phyloP scores from a whole-genome alignment of 495 filamentous ascomycete species.

The Tuber umbilicatum region DNA sequence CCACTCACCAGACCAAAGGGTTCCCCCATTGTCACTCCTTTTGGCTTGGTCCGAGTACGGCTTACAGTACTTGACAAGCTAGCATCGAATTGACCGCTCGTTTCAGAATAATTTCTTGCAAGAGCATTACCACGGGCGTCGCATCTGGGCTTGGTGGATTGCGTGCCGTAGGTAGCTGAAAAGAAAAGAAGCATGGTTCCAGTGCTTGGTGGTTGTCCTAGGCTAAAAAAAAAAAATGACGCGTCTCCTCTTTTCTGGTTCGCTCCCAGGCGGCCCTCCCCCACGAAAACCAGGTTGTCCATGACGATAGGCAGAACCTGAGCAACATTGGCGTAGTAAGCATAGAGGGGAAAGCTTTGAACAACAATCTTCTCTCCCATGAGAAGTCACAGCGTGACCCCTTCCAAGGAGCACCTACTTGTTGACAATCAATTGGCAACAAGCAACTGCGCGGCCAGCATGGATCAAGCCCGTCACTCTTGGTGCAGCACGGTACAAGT shows the following conservation, averaged over 20 bases:
- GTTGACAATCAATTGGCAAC: not conserved
- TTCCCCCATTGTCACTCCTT: not conserved
- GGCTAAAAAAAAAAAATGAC: not conserved
- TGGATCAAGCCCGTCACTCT: not conserved
- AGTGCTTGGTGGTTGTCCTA: not conserved
- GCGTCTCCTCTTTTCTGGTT: not conserved
- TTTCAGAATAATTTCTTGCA: not conserved
- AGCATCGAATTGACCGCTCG: not conserved
- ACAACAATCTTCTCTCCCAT: not conserved
- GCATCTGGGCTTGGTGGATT: not conserved
- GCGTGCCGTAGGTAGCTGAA: not conserved
- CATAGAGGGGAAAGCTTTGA: not conserved
- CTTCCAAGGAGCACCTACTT: not conserved
- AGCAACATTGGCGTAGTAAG: not conserved
- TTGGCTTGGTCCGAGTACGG: not conserved
- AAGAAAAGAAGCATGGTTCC: not conserved
- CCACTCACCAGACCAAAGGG: not conserved
- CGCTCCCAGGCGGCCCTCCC: not conserved
- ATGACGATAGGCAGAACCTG: not conserved
- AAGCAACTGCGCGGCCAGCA: not conserved
- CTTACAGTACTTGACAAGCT: not conserved
- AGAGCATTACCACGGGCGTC: not conserved
- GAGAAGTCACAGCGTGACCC: not conserved
- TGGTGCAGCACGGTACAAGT: not conserved
- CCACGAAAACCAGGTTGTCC: not conserved